A percentile compares a stretch with the other conserved stretches of the same genome.
Conservation (phyloP, 495 filamentous ascomycete genomes). For the Glonium stellatum region DNA sequence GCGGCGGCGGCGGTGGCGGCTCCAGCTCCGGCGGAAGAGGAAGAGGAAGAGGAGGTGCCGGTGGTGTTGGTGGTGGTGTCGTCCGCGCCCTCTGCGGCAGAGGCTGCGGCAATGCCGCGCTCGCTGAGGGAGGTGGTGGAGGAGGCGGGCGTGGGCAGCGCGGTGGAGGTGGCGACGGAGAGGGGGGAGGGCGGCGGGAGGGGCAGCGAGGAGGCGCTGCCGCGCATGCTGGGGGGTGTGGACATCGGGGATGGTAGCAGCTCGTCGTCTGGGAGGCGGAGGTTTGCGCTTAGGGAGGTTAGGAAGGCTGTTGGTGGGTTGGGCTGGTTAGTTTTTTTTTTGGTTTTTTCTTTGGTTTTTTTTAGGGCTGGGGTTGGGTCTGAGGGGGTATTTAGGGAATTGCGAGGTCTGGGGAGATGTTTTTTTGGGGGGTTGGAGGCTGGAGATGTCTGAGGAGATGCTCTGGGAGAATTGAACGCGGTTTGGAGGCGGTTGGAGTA, state of each 20-base stretch:
- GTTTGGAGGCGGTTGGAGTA: conserved; percentile 35
- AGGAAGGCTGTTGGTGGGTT: conserved; percentile 33
- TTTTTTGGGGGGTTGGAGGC: no score
- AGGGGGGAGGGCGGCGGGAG: conserved; percentile 31
- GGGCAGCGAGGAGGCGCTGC: conserved; percentile 5
- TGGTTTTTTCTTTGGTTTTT: no score
- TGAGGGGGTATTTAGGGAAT: no score
- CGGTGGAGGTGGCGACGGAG: conserved; percentile 28
- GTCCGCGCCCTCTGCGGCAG: conserved; percentile 2
- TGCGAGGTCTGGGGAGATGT: no score
- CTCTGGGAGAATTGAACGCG: no score
- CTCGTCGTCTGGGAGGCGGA: conserved; percentile 32
- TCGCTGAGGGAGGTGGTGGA: conserved; percentile 15
- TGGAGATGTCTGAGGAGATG: no score
- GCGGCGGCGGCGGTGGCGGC: no score
- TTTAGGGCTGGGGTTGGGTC: no score
- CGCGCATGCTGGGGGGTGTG: conserved; percentile 29
- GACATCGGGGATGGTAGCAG: conserved; percentile 33
- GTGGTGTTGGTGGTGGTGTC: no score
- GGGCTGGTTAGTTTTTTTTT: background rate
- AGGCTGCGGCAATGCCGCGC: background rate
- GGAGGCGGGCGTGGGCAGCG: conserved; percentile 24
- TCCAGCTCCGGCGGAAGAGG: no score
- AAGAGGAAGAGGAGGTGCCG: no score
- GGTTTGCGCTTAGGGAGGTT: conserved; percentile 37